Evolutionary conservation across 495 filamentous ascomycete species (phyloP), one percentile per base, ranked within the genome.

Genomic region (Aspergillus taichungensis): DNA sequence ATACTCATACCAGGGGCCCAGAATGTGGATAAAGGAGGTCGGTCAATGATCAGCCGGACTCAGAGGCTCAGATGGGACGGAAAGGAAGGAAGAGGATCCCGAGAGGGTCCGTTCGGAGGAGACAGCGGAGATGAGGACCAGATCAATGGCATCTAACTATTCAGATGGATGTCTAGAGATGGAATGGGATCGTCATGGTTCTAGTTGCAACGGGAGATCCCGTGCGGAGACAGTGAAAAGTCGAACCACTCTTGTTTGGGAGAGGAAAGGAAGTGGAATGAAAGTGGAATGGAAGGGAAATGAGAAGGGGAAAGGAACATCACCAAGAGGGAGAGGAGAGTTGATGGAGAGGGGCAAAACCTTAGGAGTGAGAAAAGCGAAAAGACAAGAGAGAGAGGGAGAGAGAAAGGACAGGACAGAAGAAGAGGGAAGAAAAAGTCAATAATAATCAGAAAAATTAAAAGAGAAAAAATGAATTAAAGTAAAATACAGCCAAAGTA

Each of bases 1-100:
- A 55, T 29, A 46, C 6, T 51, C 57, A 59, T 59, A 48, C 53
- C 56, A 59, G 50, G 56, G 47, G 46, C n/a, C 30, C 35, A 35
- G 30, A 40, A 27, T 36, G 18, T 1, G 18, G 4, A 24, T 24
- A 4, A 24, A 24, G 18, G 18, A 24, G 18, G 18, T 2, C 18
- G 18, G 18, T 24, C 18, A 24, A 24, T 24, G 1, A 24, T 24
- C 1, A 24, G 18, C 2, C 18, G 18, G 18, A 24, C 1, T 24
- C 18, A 1, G 18, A 24, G 18, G 18, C 18, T 2, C 2, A 24
- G 1, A 24, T 24, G 2, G 18, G 18, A 24, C 18, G 18, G 18
- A 24, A 4, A 24, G 18, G 18, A 24, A 24, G 18, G 18, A 24
- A 24, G 18, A 24, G 18, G 18, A 4, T 2, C 18, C 18, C 18